Conservation (phyloP, 2,329 filamentous ascomycete species). For the Colletotrichum spaethianum region DNA sequence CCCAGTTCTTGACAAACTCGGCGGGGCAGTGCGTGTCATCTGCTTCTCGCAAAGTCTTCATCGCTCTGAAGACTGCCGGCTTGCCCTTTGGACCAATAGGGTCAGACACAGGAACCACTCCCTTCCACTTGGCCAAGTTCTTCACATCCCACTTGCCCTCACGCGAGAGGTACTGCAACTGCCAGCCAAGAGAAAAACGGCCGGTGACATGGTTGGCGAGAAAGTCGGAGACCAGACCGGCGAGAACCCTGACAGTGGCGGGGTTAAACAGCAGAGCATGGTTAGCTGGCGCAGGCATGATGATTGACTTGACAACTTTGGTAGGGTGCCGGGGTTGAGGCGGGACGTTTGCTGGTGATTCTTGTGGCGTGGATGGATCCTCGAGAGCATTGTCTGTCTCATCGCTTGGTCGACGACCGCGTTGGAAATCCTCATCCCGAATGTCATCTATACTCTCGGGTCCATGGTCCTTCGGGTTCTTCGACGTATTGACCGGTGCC, state of each 20-base stretch:
- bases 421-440: slow-evolving; percentile 54
- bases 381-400: slow-evolving; percentile 55
- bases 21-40: slow-evolving; percentile 86
- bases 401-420: slow-evolving; percentile 46
- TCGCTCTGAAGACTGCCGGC: slow-evolving; percentile 81
- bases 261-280: slow-evolving; percentile 90
- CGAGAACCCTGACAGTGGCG: slow-evolving; percentile 80
- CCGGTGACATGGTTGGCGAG: slow-evolving; percentile 81
- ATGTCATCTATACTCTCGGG: slow-evolving; percentile 57
- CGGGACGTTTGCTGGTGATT: slow-evolving; percentile 57
- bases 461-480: slow-evolving; percentile 48
- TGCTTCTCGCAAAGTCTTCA: slow-evolving; percentile 94
- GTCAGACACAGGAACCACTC: slow-evolving; percentile 81
- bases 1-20: slow-evolving; percentile 79
- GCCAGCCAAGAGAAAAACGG: slow-evolving; percentile 88
- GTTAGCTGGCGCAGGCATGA: slow-evolving; percentile 83
- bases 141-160: slow-evolving; percentile 99
- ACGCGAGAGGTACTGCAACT: slow-evolving; percentile 88
- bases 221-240: slow-evolving; percentile 88
- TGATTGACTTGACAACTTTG: slow-evolving; percentile 74
- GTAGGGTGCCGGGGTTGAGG: slow-evolving; percentile 63
- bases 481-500: slow-evolving; percentile 60
- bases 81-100: slow-evolving; percentile 71
- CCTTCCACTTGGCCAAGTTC: slow-evolving; percentile 92
- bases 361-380: slow-evolving; percentile 63